Base-by-base conservation (phyloP, 1,284 basidiomycete species). In the Marasmius oreades region DNA sequence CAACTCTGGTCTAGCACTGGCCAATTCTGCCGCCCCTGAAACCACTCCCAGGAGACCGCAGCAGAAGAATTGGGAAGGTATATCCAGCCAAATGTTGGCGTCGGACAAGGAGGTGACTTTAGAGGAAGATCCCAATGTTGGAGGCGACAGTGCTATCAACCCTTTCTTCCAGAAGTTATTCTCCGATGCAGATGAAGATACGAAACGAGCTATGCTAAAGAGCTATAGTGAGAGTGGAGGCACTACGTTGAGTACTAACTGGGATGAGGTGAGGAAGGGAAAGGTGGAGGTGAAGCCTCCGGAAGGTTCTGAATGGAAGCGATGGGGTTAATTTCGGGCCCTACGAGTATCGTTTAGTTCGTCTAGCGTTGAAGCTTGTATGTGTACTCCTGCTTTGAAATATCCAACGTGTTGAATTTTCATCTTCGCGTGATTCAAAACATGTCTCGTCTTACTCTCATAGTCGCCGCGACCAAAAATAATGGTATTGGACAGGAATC, bases 141-240 rank as follows among this genome's bases (percentile, higher is more conserved):
- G 89, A 36, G 92, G 92, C 18, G 92, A 93, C 67, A 78, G 75
- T 57, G 80, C 88, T 10, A 79, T 92, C 60, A 92, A 92, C 68
- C 62, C 73, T 14, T 92, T 92, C 74, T 92, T 92, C 80, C 88
- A 90, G 67, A 86, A 89, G 73, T 82, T 98, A 58, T 98, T 90
- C 66, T 78, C 78, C 2, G 88, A 90, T 66, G 90, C 93, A 11
- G 93, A 96, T 66, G 90, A 93, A 0, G 91, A 97, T 66, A 93
- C 93, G 3, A 84, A 79, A 65, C 81, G 86, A 39, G 95, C 95
- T 0, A 98, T 98, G 93, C 86, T 97, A 85, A 98, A 98, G 81
- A 94, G 92, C 68, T 97, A 92, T 69, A 80, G 82, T 57, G 93
- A 96, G 75, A 93, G 90, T 62, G 92, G 92, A 6, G 93, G 95